Conservation (phyloP, 768 basidiomycete species). For the Leccinellum albellum region DNA sequence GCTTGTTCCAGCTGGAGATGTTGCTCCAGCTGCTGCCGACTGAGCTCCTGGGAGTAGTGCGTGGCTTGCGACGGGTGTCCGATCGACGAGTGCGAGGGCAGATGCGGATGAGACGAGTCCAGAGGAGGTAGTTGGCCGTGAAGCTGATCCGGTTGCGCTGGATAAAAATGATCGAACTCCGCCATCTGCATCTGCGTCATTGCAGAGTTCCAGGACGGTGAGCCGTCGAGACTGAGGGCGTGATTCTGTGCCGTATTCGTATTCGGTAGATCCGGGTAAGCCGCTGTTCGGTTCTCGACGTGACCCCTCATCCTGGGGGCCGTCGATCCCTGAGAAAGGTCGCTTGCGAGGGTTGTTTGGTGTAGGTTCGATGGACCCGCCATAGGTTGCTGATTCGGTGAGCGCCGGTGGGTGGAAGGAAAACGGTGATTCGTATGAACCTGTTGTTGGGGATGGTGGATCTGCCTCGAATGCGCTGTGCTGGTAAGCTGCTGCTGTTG, state of each 20-base stretch:
- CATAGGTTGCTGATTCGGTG: constrained; percentile 33
- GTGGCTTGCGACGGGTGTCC: constrained; percentile 30
- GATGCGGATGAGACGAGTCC: constrained; percentile 46
- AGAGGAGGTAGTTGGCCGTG: constrained; percentile 44
- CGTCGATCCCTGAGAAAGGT: constrained; percentile 57
- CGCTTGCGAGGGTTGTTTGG: constrained; percentile 56
- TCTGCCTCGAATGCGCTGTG: constrained; percentile 28
- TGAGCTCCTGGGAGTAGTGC: constrained; percentile 48
- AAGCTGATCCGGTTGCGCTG: constrained; percentile 29
- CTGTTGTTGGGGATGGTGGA: constrained; percentile 28
- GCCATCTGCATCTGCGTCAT: constrained; percentile 54
- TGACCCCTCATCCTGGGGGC: constrained; percentile 37
- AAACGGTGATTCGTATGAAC: constrained; percentile 63
- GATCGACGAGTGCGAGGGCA: constrained; percentile 51
- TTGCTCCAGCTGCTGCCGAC: constrained; percentile 41
- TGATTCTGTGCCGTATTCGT: constrained; percentile 71
- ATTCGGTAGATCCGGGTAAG: constrained; percentile 35
- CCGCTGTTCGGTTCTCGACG: constrained; percentile 35
- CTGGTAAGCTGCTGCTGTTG: constrained; percentile 32
- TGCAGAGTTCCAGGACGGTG: constrained; percentile 87
- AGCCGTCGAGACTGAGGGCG: constrained; percentile 76
- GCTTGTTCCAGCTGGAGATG: constrained; percentile 34
- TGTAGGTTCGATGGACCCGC: constrained; percentile 32
- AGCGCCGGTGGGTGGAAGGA: constrained; percentile 69
- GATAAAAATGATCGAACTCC: constrained; percentile 47